Percentiles rank a stretch among this genome's conserved stretches.
Evolutionary conservation across 2,329 filamentous ascomycete species (phyloP).

Genomic region (Fusarium sp.): DNA sequence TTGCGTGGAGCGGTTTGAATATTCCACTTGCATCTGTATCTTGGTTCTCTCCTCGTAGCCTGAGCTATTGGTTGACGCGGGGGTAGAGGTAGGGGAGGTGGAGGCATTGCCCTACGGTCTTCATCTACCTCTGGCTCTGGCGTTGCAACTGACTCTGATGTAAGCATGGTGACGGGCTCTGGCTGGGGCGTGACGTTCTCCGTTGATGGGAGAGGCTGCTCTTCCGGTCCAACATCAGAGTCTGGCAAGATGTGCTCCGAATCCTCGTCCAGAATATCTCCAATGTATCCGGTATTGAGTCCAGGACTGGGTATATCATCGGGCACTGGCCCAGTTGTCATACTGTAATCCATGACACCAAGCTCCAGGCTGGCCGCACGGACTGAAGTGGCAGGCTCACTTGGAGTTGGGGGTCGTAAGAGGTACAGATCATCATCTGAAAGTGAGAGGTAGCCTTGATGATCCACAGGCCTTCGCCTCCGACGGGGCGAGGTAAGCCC

Average conservation of each 20-base stretch:
- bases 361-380: not conserved
- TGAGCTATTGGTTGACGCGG: too few species aligned
- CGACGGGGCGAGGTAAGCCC: not conserved
- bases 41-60: not conserved
- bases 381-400: not conserved
- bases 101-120: not conserved
- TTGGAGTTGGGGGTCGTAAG: not conserved
- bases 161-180: not conserved
- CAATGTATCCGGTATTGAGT: not conserved
- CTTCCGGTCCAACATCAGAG: accelerated
- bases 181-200: not conserved
- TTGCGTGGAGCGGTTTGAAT: not conserved
- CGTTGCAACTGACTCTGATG: not conserved
- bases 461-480: not conserved
- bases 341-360: not conserved
- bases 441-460: not conserved
- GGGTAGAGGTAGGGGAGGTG: not conserved
- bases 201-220: not conserved
- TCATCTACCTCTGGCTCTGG: not conserved
- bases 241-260: accelerated
- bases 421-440: not conserved
- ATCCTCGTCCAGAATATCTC: accelerated
- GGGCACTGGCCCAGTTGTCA: not conserved
- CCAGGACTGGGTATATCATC: not conserved
- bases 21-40: not conserved